phyloP scores from a whole-genome alignment of 257 asterid species.

The Solanum medicagineum region DNA sequence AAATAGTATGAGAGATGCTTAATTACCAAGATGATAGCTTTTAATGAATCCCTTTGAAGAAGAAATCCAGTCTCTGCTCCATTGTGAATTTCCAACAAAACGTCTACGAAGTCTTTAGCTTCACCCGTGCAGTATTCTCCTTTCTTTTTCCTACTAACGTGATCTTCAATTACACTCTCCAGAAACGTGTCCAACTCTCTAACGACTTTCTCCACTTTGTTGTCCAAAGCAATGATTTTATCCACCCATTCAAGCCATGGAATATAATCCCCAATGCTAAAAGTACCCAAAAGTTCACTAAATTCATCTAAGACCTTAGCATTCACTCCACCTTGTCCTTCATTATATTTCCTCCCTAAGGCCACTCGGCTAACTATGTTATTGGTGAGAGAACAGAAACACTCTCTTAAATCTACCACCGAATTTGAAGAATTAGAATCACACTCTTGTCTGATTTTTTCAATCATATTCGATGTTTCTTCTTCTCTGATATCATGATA shows the following conservation, averaged over 20 bases:
- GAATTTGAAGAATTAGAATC: background rate
- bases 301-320: background rate
- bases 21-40: background rate
- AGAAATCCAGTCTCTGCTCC: background rate
- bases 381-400: background rate
- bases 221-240: background rate
- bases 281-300: no score
- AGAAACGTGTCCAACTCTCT: conserved; percentile 20
- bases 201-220: conserved; percentile 9
- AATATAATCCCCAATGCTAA: no score
- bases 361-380: background rate
- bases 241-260: no score
- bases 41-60: background rate
- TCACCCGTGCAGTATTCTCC: background rate
- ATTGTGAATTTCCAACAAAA: conserved; percentile 26
- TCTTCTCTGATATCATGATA: background rate
- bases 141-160: background rate
- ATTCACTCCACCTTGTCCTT: background rate
- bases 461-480: background rate
- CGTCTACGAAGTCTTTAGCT: conserved; percentile 24
- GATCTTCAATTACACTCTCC: conserved; percentile 20
- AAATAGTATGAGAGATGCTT: background rate
- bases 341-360: conserved; percentile 1
- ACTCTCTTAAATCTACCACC: background rate
- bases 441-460: background rate